Evolutionary conservation across 2,329 filamentous ascomycete genomes (phyloP), one percentile per base, ranked within the genome.

Genomic region (Penicillium sp.): DNA sequence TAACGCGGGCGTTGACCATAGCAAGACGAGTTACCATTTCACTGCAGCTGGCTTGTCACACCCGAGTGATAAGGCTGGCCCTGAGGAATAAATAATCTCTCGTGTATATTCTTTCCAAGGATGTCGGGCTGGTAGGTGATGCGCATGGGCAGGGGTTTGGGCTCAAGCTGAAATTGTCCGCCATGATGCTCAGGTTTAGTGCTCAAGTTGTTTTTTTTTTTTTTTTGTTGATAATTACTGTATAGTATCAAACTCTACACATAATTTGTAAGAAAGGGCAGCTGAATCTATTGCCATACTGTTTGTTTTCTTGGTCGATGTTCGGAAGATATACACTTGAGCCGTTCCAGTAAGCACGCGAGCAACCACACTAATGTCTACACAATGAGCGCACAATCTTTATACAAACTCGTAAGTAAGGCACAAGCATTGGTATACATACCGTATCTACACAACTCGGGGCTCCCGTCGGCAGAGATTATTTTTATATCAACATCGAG

Each of bases 41-140:
- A 62, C 60, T 29, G 60, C 60, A 23, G 47, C 31, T 11, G 48
- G 35, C 50, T 26, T 62, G 44, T 49, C 55, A 9, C 60, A 62
- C 50, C 60, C 31, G 31, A 53, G 26, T 17, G 55, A 58, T 19
- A 47, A 35, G 55, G 45, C 53, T 29, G 50, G 49, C 35, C 54
- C 60, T 13, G 53, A 62, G 23, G 60, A 62, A 21, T 56, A 26
- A 35, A 4, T 41, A 5, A 9, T n/a, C 13, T 45, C 15, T 3
- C 13, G 5, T 5, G 23, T n/a, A 38, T 23, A n/a, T 13, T 41
- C 11, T 41, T 41, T 41, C 15, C 1, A 41, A 13, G 47, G 30
- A 17, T 6, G 47, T 17, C 26, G 11, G 47, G 5, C 9, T 13
- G 47, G 23, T 29, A 29, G 23, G 47, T 23, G 19, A 26, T 30